Evolutionary conservation across 2,329 filamentous ascomycete genomes (phyloP), one percentile per base, ranked within the genome.

Genomic region (Aspergillus tanneri): DNA sequence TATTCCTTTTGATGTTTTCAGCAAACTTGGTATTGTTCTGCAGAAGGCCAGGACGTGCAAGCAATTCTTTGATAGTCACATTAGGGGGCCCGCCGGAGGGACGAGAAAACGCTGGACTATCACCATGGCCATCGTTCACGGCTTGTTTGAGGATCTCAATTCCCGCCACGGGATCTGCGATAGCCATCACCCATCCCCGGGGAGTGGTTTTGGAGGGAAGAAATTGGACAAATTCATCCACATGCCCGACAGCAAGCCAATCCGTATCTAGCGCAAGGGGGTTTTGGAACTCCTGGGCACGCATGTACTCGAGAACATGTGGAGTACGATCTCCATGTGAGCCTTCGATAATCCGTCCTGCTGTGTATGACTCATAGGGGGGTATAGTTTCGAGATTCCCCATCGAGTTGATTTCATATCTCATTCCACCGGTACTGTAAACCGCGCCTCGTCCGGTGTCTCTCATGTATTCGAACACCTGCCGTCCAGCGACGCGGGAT

Each of bases 351-450:
- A 63, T 53, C 1, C 61, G 53, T 1, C 59, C 60, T 16, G 55
- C 58, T 1, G 54, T 55, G 23, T 57, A 65, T 9, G 30, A 44
- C 12, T 23, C 51, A 34, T 58, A 64, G 0, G 71, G 70, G 3
- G 68, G 71, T 22, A 72, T 71, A 0, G 68, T 68, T 47, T 73
- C 70, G 3, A 74, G 40, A 45, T 73, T 73, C 0, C 71, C 60
- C 37, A 56, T 50, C 11, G 56, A 57, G 25, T 65, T 61, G 34
- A 63, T 53, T 24, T 58, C 54, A 8, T 40, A 25, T 23, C 50
- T 39, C 16, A 37, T 35, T 4, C 49, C 58, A 11, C 36, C 55
- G 1, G 54, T 47, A 6, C 55, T 46, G 53, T 72, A 66, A 2
- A 71, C 62, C 0, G 60, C 69, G 0, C 68, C 68, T 1, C 68